phyloP scores from a whole-genome alignment of 257 asterid genomes.

The Capsicum pubescens region DNA sequence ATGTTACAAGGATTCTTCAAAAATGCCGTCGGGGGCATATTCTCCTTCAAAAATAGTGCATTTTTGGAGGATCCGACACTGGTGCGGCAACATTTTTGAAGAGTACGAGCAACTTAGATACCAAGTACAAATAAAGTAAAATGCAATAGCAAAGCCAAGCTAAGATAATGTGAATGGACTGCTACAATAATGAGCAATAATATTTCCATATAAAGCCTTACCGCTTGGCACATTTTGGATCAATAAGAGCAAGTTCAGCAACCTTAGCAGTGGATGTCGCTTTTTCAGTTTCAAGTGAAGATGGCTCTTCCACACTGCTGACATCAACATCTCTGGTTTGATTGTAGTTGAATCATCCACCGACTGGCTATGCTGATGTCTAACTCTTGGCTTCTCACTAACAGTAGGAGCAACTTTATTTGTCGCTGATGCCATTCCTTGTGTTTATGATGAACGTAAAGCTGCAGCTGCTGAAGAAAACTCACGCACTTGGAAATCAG shows the following conservation, averaged over 20 bases:
- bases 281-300: slow-evolving; percentile 77
- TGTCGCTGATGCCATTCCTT: slow-evolving; percentile 39
- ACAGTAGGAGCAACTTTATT: slow-evolving; percentile 43
- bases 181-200: not conserved
- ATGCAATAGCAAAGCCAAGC: not conserved
- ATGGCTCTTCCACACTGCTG: slow-evolving; percentile 72
- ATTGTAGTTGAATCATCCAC: slow-evolving; percentile 94
- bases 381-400: slow-evolving; percentile 69
- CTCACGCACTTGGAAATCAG: not conserved
- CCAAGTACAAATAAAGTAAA: not conserved
- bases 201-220: slow-evolving; percentile 36
- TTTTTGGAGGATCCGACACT: too few species aligned
- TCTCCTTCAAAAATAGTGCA: too few species aligned
- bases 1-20: too few species aligned
- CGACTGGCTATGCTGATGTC: slow-evolving; percentile 98
- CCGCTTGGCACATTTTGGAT: slow-evolving; percentile 99
- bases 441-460: slow-evolving; percentile 51
- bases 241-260: slow-evolving; percentile 93
- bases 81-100: too few species aligned
- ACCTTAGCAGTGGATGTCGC: slow-evolving; percentile 95
- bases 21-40: too few species aligned
- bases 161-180: not conserved
- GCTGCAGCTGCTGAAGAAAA: slow-evolving; percentile 50
- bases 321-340: slow-evolving; percentile 84
- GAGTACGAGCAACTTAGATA: not conserved